Base-by-base conservation (phyloP, 75 land plant species). In the Picea sitchensis region DNA sequence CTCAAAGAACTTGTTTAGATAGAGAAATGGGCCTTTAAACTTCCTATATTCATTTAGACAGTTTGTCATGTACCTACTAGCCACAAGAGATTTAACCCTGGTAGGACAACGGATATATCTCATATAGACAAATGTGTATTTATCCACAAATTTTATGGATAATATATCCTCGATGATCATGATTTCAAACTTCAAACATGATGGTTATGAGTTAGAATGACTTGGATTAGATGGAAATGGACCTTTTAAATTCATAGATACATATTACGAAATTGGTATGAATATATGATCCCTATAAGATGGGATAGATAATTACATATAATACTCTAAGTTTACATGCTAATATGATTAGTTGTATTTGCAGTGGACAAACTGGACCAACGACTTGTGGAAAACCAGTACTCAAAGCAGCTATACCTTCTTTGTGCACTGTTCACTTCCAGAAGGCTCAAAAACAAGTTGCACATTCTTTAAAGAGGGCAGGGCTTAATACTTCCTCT, bases 351-450 rank as follows among this genome's bases (percentile, higher is more conserved):
- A 47, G 7, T 79, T 34, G 69, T 58, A 38, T 51, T 58, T 78
- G 67, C 85, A 93, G 93, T 79, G 81, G 80, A 14, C 88, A 86
- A 65, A 79, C 71, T 80, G 94, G 94, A 14, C 83, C 84, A 51
- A 58, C 86, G 34, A 74, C 83, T 11, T 96, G 99, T 87, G 86
- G 85, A 68, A 96, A 89, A 79, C 97, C 99, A 59, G 89, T 94
- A 2, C 82, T 96, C 32, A 88, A 83, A 74, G 84, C 98, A 51
- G 81, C 90, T 7, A 79, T 84, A 20, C 96, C 95, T 76, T 83
- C 88, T 17, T 81, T 86, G 11, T 96, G 99, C 78, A 18, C 87
- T 12, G 54, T 51, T 26, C 99, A 96, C 84, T 79, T 85, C 57
- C 94, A 91, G 58, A 87, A 84, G 68, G 81, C 84, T 75, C 93